Evolutionary conservation across 2,329 filamentous ascomycete species (phyloP), one percentile per base, ranked within the genome.

Genomic region (Capronia epimyces): DNA sequence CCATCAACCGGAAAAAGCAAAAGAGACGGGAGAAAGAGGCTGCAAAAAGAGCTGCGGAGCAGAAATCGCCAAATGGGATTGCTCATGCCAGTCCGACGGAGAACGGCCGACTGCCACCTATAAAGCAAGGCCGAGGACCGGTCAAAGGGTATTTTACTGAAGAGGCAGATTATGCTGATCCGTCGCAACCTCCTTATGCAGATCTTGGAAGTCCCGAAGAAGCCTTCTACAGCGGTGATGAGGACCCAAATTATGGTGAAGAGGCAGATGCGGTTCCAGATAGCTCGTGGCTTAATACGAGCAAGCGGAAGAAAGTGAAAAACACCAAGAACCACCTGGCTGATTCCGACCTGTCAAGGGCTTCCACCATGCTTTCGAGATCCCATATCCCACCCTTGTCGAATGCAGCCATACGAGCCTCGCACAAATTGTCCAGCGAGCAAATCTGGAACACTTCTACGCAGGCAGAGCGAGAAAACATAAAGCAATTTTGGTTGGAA

Each of bases 391-490:
- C 72, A 37, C 67, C 71, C 44, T 64, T 73, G 22, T 67, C 75
- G 36, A 66, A 70, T 39, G 68, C 69, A 40, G 64, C 67, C 20
- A 62, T 71, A 49, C 68, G 70, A 27, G 66, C 70, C 39, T 66
- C 70, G 7, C 66, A 71, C 46, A 72, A 72, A 55, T 67, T 75
- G 60, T 80, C 81, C 45, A 84, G 84, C 64, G 87, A 93, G 65
- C 90, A 89, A 69, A 95, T 98, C 69, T 98, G 93, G 93, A 96
- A 96, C 66, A 96, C 89, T 2, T 93, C 87, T 52, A 93, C 88
- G 8, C 82, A 88, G 60, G 89, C 97, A 69, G 93, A 98, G 72
- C 86, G 93, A 29, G 89, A 96, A 72, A 86, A 93, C 46, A 98
- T 98, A 66, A 95, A 96, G 71, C 87, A 95, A 62, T 98, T 97